Percentiles rank a stretch among this genome's conserved stretches.
phyloP scores from a whole-genome alignment of 2,329 filamentous ascomycete species.

The Penicillium griseofulvum region DNA sequence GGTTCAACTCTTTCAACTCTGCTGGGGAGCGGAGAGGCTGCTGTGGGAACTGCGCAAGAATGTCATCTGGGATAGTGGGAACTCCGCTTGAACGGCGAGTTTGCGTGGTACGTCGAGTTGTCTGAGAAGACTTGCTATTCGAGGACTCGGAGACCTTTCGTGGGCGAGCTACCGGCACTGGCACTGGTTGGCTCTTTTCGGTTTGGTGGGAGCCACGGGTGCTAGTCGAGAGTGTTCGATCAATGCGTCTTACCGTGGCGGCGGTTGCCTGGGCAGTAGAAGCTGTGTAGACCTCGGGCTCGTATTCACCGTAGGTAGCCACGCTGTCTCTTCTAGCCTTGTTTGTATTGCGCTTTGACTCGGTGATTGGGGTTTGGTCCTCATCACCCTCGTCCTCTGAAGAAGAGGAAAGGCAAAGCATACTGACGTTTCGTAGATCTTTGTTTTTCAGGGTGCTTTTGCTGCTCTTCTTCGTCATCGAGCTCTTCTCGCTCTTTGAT shows the following conservation, averaged over 20 bases:
- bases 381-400: conserved; percentile 46
- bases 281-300: conserved; percentile 46
- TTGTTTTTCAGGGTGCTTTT: conserved; percentile 37
- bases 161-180: conserved; percentile 12
- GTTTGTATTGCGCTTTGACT: conserved; percentile 7
- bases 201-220: conserved; percentile 26
- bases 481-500: conserved; percentile 18
- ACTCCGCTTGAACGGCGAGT: conserved; percentile 32
- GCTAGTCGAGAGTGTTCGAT: conserved; percentile 26
- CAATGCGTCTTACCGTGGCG: conserved; percentile 25
- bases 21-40: conserved; percentile 22
- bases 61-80: conserved; percentile 37
- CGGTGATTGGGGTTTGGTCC: conserved; percentile 21
- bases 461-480: conserved; percentile 39
- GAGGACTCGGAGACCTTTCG: conserved; percentile 21
- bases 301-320: conserved; percentile 39
- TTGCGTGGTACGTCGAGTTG: conserved; percentile 22
- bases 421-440: conserved; percentile 46
- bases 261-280: conserved; percentile 36
- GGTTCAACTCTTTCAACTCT: conserved; percentile 31
- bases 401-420: conserved; percentile 51
- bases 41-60: conserved; percentile 26
- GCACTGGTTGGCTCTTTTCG: conserved; percentile 14
- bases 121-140: conserved; percentile 26
- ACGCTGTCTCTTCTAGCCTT: conserved; percentile 38